A percentile compares a stretch with the other conserved stretches of the same genome.
Conservation (phyloP, 768 basidiomycete genomes). For the Hirschioporus abietinus region DNA sequence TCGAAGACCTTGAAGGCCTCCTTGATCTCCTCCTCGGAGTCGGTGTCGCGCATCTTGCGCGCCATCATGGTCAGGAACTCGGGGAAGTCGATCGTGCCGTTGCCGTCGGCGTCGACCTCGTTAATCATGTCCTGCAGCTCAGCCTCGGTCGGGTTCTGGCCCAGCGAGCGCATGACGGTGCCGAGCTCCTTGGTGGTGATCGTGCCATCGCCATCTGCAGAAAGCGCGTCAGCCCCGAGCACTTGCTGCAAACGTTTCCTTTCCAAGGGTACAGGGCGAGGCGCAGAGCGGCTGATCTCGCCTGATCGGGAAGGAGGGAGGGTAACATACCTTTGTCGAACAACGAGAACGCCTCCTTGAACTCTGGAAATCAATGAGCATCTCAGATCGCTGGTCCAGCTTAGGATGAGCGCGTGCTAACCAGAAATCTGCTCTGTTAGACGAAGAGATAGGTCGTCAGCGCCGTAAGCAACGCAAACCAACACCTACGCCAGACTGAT, state of each 20-base stretch:
- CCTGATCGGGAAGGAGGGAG: constrained; percentile 7
- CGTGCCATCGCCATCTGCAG: constrained; percentile 85
- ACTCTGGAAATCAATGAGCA: constrained; percentile 51
- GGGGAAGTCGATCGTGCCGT: constrained; percentile 81
- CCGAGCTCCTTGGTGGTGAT: constrained; percentile 90
- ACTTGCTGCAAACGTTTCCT: no score
- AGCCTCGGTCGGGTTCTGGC: constrained; percentile 89
- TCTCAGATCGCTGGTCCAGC: constrained; percentile 2
- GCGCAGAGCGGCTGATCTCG: neutral
- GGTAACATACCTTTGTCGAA: constrained; percentile 82
- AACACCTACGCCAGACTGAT: constrained; percentile 7
- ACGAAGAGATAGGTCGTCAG: constrained; percentile 10
- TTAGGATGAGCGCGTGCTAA: constrained; percentile 29
- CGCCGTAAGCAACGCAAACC: constrained; percentile 12
- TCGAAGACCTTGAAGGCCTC: constrained; percentile 98
- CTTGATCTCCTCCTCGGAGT: constrained; percentile 90
- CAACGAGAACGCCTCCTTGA: constrained; percentile 98
- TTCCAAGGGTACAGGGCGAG: neutral
- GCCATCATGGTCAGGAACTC: constrained; percentile 86
- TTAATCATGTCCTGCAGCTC: constrained; percentile 95
- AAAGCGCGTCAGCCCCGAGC: neutral
- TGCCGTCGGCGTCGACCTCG: constrained; percentile 86
- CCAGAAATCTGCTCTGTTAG: constrained; percentile 84
- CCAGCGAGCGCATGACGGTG: constrained; percentile 89
- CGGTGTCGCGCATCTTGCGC: constrained; percentile 87